phyloP scores from a whole-genome alignment of 192 early-diverging fungal species.

The Linnemannia exigua region DNA sequence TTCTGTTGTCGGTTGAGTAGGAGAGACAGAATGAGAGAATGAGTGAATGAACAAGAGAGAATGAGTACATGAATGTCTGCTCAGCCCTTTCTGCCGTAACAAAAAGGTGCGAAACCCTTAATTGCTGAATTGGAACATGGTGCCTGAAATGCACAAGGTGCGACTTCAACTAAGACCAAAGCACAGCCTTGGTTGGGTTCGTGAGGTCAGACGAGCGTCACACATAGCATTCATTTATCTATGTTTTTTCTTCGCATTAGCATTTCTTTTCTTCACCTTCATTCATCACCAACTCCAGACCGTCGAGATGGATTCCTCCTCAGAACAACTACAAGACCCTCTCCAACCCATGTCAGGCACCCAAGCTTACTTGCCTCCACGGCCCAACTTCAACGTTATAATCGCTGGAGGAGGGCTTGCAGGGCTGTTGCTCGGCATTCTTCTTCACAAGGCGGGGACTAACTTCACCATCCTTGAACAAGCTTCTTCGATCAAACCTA shows the following conservation, averaged over 20 bases:
- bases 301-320: not conserved
- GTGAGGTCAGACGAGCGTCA: not conserved
- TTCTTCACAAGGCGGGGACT: constrained; percentile 1
- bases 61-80: not conserved
- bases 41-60: not conserved
- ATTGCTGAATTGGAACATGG: not conserved
- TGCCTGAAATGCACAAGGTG: not conserved
- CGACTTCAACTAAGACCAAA: not conserved
- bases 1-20: not conserved
- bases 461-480: constrained; percentile 29
- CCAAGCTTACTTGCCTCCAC: not conserved
- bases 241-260: constrained; percentile 3
- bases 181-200: not conserved
- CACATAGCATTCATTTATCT: not conserved
- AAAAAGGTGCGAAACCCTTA: not conserved
- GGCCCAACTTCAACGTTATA: not conserved
- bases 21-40: not conserved
- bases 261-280: constrained; percentile 4
- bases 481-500: not conserved
- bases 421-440: not conserved
- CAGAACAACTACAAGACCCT: not conserved
- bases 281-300: not conserved
- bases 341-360: not conserved
- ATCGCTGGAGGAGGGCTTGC: constrained; percentile 34
- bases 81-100: not conserved